phyloP scores from a whole-genome alignment of 768 basidiomycete species.

The Coprinopsis marcescibilis region DNA sequence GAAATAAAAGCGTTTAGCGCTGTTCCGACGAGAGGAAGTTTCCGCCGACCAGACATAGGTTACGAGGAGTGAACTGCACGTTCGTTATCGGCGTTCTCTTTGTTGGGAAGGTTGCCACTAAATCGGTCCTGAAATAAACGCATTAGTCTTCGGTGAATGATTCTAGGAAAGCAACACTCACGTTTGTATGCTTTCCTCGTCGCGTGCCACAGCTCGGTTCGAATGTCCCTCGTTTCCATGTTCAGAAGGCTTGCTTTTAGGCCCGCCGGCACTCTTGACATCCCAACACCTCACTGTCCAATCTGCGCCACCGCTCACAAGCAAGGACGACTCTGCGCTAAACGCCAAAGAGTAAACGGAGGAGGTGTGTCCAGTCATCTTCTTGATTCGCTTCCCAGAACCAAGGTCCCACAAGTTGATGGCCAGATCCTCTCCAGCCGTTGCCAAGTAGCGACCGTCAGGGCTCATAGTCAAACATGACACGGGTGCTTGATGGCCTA shows the following conservation, averaged over 20 bases:
- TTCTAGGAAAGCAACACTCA: slow-evolving; percentile 31
- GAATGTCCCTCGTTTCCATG: slow-evolving; percentile 35
- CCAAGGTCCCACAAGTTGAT: slow-evolving; percentile 97
- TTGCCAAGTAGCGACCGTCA: slow-evolving; percentile 91
- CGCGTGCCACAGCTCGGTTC: slow-evolving; percentile 30
- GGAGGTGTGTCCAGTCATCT: slow-evolving; percentile 90
- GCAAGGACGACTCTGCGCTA: slow-evolving; percentile 83
- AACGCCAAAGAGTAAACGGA: slow-evolving; percentile 89
- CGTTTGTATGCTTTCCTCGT: slow-evolving; percentile 67
- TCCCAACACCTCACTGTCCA: slow-evolving; percentile 99
- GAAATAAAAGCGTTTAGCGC: slow-evolving; percentile 14
- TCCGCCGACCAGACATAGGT: slow-evolving; percentile 87
- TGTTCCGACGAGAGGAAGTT: slow-evolving; percentile 57
- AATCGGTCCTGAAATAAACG: slow-evolving; percentile 55
- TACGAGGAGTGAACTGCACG: slow-evolving; percentile 91
- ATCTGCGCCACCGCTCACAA: slow-evolving; percentile 89
- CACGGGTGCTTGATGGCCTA: slow-evolving; percentile 89
- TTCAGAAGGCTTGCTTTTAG: slow-evolving; percentile 49
- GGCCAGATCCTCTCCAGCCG: slow-evolving; percentile 88
- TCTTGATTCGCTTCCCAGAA: slow-evolving; percentile 91
- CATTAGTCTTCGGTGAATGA: slow-evolving; percentile 1
- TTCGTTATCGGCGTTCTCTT: slow-evolving; percentile 92
- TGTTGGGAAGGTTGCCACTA: slow-evolving; percentile 88
- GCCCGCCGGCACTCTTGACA: slow-evolving; percentile 72
- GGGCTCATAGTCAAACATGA: slow-evolving; percentile 86